These are phyloP conservation scores for Thymus quinquecostatus DNA, from an alignment of 257 asterid species.

Conservation along the genomic window DNA sequence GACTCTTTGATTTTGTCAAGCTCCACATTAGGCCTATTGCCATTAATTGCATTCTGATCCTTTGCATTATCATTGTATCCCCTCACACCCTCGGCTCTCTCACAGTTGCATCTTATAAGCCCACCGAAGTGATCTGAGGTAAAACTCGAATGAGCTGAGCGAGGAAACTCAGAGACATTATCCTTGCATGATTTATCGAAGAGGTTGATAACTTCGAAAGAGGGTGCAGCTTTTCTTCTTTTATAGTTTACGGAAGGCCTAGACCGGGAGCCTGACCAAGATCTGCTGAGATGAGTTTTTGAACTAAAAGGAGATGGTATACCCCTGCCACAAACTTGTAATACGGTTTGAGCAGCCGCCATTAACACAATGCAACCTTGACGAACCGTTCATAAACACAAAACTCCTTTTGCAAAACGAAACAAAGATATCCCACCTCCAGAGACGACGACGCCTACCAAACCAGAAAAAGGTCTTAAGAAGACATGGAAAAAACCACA, in stretches of 20 bases:
- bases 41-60: slow-evolving; percentile 36
- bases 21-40: slow-evolving; percentile 31
- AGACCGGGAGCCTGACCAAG: slow-evolving; percentile 29
- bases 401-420: slow-evolving; percentile 4
- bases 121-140: slow-evolving; percentile 22
- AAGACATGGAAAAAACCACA: not conserved
- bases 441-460: slow-evolving; percentile 29
- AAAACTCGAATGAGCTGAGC: slow-evolving; percentile 23
- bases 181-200: slow-evolving; percentile 2
- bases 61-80: slow-evolving; percentile 47
- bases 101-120: slow-evolving; percentile 51
- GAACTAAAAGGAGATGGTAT: slow-evolving; percentile 38
- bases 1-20: slow-evolving; percentile 38
- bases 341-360: slow-evolving; percentile 51
- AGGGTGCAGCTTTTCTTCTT: slow-evolving; percentile 36
- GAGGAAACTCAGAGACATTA: slow-evolving; percentile 25
- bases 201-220: slow-evolving; percentile 7
- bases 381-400: slow-evolving; percentile 30
- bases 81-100: slow-evolving; percentile 49
- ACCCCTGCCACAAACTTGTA: slow-evolving; percentile 41
- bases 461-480: slow-evolving; percentile 11
- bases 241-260: slow-evolving; percentile 37
- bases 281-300: slow-evolving; percentile 34
- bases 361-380: slow-evolving; percentile 30
- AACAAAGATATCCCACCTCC: slow-evolving; percentile 24